A percentile compares a stretch with the other conserved stretches of the same genome.
Evolutionary conservation across 1,284 basidiomycete genomes (phyloP).

Genomic region (Ceratobasidium sp.): DNA sequence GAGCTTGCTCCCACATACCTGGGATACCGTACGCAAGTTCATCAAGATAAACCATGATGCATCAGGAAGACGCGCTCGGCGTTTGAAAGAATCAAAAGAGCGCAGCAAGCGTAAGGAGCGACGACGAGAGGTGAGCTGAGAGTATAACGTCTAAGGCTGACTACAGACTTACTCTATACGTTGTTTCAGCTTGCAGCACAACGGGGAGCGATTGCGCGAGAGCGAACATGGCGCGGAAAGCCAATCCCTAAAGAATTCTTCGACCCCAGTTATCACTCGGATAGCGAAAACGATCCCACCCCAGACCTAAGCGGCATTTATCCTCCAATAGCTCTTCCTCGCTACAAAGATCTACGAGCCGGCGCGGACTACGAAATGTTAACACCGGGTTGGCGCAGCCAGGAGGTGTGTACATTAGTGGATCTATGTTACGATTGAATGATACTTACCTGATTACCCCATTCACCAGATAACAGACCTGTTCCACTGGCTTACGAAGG

Average conservation of each 20-base stretch:
- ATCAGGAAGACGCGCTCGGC: slow-evolving; percentile 14
- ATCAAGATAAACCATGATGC: slow-evolving; percentile 21
- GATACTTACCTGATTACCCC: slow-evolving; percentile 9
- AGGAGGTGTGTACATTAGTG: slow-evolving; percentile 20
- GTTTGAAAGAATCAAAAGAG: slow-evolving; percentile 16
- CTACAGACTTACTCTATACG: not conserved
- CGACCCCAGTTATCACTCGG: slow-evolving; percentile 23
- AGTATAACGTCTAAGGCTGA: too few relatives aligned
- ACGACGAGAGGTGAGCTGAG: slow-evolving; percentile 4
- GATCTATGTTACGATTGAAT: not conserved
- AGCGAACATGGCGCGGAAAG: slow-evolving; percentile 30
- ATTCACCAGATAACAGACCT: slow-evolving; percentile 26
- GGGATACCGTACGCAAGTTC: slow-evolving; percentile 19
- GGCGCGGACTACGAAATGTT: slow-evolving; percentile 31
- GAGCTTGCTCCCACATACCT: slow-evolving; percentile 9
- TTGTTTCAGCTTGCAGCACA: slow-evolving; percentile 23
- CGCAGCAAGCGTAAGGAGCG: slow-evolving; percentile 23
- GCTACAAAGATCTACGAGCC: slow-evolving; percentile 12
- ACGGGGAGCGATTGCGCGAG: slow-evolving; percentile 7
- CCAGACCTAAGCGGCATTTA: slow-evolving; percentile 4
- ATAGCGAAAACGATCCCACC: slow-evolving; percentile 28
- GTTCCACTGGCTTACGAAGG: slow-evolving; percentile 31
- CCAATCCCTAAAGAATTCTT: slow-evolving; percentile 35
- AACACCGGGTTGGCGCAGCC: slow-evolving; percentile 30
- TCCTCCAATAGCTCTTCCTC: not conserved